Conservation (phyloP, 2,329 filamentous ascomycete genomes). For the Paecilomyces dactylethromorphus region DNA sequence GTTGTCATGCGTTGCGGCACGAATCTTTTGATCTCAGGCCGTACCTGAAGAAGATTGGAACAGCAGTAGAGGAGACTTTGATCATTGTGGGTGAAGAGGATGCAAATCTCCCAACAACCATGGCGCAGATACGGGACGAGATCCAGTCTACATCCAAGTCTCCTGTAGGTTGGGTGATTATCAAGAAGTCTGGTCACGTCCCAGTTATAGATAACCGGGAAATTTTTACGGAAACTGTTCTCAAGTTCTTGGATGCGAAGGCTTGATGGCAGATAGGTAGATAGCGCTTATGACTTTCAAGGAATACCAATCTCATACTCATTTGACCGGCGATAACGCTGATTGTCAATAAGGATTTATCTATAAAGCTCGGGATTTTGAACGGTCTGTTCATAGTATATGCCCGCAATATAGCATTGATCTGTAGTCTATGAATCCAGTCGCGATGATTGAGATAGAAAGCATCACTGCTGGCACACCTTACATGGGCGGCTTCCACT, state of each 20-base stretch:
- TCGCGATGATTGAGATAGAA: too few species aligned
- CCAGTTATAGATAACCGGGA: constrained; percentile 34
- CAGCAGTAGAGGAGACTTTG: constrained; percentile 28
- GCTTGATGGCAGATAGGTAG: background rate
- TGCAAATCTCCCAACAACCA: constrained; percentile 33
- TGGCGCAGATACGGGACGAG: constrained; percentile 31
- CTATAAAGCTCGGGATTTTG: too few species aligned
- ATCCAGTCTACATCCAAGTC: constrained; percentile 25
- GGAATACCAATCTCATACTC: background rate
- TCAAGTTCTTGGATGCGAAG: constrained; percentile 6
- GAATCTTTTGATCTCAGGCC: constrained; percentile 34
- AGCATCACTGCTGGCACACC: background rate
- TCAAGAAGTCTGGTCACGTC: constrained; percentile 33
- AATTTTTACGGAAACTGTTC: constrained; percentile 21
- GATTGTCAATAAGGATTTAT: background rate
- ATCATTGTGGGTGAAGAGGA: constrained; percentile 39
- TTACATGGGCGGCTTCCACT: background rate
- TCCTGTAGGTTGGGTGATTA: constrained; percentile 26
- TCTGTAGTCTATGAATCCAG: too few species aligned
- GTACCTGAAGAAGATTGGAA: constrained; percentile 23
- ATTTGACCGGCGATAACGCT: background rate
- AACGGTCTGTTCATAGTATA: too few species aligned
- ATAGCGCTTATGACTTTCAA: background rate
- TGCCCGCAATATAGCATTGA: too few species aligned
- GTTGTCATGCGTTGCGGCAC: constrained; percentile 32